A percentile compares a stretch with the other conserved stretches of the same genome.
Evolutionary conservation across 352 stramenopile genomes (phyloP).

Genomic region (Globisporangium heterothallicum): DNA sequence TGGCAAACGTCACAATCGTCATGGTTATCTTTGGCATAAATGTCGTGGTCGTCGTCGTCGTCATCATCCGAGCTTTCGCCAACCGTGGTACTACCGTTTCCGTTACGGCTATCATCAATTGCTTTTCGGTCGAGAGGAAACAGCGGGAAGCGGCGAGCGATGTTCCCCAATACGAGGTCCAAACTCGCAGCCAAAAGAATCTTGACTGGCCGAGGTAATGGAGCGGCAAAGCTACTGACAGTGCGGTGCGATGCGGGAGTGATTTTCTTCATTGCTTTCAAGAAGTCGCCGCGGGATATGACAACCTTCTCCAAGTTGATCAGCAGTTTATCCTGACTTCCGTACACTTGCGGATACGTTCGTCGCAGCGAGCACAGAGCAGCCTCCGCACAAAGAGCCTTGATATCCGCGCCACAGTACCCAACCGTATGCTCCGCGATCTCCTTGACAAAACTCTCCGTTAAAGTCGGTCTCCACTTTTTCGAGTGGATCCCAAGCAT

Average conservation of each 20-base stretch:
- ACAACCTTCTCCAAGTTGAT: slow-evolving; percentile 71
- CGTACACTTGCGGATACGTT: slow-evolving; percentile 86
- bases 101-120: slow-evolving; percentile 27
- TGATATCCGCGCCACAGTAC: slow-evolving; percentile 90
- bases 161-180: slow-evolving; percentile 28
- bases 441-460: slow-evolving; percentile 53
- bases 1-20: slow-evolving; percentile 71
- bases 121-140: slow-evolving; percentile 47
- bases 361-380: slow-evolving; percentile 84
- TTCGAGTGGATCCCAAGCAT: slow-evolving; percentile 89
- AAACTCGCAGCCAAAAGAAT: slow-evolving; percentile 38
- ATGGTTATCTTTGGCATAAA: slow-evolving; percentile 56
- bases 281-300: slow-evolving; percentile 69
- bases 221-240: slow-evolving; percentile 65
- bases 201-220: slow-evolving; percentile 57
- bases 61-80: slow-evolving; percentile 15
- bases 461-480: slow-evolving; percentile 78
- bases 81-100: background rate
- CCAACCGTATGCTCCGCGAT: slow-evolving; percentile 81
- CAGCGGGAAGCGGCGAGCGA: slow-evolving; percentile 53
- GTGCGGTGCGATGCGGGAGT: slow-evolving; percentile 71
- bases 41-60: slow-evolving; percentile 59
- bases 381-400: slow-evolving; percentile 87
- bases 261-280: slow-evolving; percentile 73
- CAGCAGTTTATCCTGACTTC: slow-evolving; percentile 67